Evolutionary conservation across 139 green algal genomes (phyloP).

Genomic region (Microglena sp.): DNA sequence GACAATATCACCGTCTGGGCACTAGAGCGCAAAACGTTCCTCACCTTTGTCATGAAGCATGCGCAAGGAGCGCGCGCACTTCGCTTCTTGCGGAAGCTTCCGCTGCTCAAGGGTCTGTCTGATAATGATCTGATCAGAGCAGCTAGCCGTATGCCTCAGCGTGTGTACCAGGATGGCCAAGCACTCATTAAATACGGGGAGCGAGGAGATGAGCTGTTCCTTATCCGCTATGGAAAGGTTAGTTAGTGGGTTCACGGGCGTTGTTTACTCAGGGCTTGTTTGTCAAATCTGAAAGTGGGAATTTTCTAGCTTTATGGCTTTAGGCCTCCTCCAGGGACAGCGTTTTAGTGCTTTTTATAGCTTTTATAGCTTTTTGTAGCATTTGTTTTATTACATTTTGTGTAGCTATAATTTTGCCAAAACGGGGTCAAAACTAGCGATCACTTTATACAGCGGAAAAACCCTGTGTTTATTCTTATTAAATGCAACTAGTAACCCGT

Average conservation of each 20-base stretch:
- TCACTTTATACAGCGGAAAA: no score
- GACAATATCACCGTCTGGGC: slow-evolving; percentile 53
- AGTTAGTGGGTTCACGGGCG: neutral
- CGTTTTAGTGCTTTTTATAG: no score
- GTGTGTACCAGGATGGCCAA: slow-evolving; percentile 49
- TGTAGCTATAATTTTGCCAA: no score
- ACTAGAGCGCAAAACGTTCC: slow-evolving; percentile 55
- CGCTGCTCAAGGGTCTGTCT: slow-evolving; percentile 60
- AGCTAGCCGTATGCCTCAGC: slow-evolving; percentile 40
- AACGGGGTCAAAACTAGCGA: no score
- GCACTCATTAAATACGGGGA: slow-evolving; percentile 55
- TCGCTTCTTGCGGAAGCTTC: slow-evolving; percentile 66
- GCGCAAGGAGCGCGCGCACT: slow-evolving; percentile 48
- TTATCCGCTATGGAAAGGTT: slow-evolving; percentile 64
- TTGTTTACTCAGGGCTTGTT: no score
- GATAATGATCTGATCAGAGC: slow-evolving; percentile 60
- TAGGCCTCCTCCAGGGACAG: no score
- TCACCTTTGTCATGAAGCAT: slow-evolving; percentile 62
- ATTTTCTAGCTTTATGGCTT: no score
- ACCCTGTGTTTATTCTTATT: no score
- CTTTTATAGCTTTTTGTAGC: no score
- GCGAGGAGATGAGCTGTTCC: slow-evolving; percentile 56
- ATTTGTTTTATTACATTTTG: no score
- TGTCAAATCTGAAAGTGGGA: no score
- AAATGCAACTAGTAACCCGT: no score